A percentile compares a stretch with the other conserved stretches of the same genome.
Conservation (phyloP, 768 basidiomycete genomes). For the Grammothele lineata region DNA sequence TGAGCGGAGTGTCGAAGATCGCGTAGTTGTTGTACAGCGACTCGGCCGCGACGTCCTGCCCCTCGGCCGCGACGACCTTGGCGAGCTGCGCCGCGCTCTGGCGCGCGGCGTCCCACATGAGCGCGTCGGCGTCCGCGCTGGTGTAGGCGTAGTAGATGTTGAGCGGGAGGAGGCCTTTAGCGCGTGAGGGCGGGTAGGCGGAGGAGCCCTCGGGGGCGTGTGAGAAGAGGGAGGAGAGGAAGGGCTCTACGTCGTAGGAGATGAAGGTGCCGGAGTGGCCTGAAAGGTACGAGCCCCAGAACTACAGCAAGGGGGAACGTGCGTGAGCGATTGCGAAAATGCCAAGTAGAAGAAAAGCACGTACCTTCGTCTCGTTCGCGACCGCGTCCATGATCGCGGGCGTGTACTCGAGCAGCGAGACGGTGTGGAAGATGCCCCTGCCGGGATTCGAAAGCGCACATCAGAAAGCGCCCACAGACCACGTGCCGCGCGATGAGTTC, state of each 20-base stretch:
- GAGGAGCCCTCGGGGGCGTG: conserved; percentile 30
- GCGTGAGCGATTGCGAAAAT: neutral
- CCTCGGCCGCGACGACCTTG: conserved; percentile 35
- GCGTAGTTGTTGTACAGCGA: conserved; percentile 62
- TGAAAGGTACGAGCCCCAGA: conserved; percentile 39
- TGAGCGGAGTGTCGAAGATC: conserved; percentile 44
- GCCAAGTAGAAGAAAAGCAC: conserved; percentile 1
- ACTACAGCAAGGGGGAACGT: conserved; percentile 25
- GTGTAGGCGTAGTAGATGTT: conserved; percentile 45
- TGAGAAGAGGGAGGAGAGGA: conserved; percentile 38
- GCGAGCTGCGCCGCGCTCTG: conserved; percentile 37
- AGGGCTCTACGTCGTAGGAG: conserved; percentile 48
- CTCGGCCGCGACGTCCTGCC: conserved; percentile 35
- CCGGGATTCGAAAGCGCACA: conserved; percentile 8
- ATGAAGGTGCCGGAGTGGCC: conserved; percentile 30
- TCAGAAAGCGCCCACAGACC: conserved; percentile 4
- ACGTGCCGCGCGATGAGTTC: too few species aligned
- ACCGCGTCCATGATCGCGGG: conserved; percentile 36
- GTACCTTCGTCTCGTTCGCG: conserved; percentile 39
- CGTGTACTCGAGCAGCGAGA: conserved; percentile 35
- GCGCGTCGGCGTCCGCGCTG: conserved; percentile 32
- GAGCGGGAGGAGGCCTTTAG: conserved; percentile 36
- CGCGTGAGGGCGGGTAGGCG: conserved; percentile 46
- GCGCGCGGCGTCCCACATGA: conserved; percentile 37
- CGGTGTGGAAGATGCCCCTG: conserved; percentile 35